phyloP scores from a whole-genome alignment of 2,329 filamentous ascomycete genomes.

The Fusarium floridanum region DNA sequence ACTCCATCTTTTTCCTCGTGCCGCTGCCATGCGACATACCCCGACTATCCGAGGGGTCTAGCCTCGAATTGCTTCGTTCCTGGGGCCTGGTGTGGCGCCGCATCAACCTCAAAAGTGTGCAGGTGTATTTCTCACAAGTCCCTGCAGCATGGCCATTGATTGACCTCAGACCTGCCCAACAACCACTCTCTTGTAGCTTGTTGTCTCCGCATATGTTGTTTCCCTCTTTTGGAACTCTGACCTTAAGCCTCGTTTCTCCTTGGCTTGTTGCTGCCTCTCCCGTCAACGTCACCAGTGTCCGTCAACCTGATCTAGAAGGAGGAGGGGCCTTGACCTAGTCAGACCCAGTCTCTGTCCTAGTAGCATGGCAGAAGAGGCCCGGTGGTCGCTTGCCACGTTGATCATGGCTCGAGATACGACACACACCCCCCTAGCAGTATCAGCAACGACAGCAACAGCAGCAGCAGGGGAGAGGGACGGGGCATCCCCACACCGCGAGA shows the following conservation, averaged over 20 bases:
- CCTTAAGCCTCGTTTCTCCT: background rate
- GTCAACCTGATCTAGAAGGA: conserved; percentile 7
- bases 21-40: conserved; percentile 43
- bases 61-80: conserved; percentile 39
- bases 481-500: conserved; percentile 44
- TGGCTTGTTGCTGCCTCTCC: background rate
- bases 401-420: conserved; percentile 42
- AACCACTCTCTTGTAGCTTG: conserved; percentile 3
- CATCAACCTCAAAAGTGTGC: conserved; percentile 28
- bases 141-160: conserved; percentile 44
- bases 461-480: conserved; percentile 34
- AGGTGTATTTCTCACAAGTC: conserved; percentile 36
- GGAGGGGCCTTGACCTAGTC: conserved; percentile 7
- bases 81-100: conserved; percentile 40
- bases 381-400: conserved; percentile 53
- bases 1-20: conserved; percentile 19
- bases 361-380: conserved; percentile 25
- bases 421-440: conserved; percentile 38
- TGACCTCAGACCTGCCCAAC: conserved; percentile 14
- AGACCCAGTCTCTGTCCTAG: conserved; percentile 7
- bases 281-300: conserved; percentile 3
- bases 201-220: conserved; percentile 7
- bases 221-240: background rate
- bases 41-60: conserved; percentile 30
- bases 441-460: conserved; percentile 32